A percentile compares a stretch with the other conserved stretches of the same genome.
Conservation (phyloP, 768 basidiomycete genomes). For the Suillus americanus region DNA sequence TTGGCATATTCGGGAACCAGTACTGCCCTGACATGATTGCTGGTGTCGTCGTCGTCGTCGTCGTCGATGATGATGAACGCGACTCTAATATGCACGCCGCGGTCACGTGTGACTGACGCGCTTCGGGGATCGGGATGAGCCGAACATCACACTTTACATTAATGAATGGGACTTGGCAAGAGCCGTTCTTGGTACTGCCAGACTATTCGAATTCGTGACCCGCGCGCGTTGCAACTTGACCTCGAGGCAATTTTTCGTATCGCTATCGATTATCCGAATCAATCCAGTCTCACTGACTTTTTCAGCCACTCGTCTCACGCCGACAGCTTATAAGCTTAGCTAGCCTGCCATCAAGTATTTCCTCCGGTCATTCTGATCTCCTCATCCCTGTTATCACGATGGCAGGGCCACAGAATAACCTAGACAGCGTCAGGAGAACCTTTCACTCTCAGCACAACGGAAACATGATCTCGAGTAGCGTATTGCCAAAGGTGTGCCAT, state of each 20-base stretch:
- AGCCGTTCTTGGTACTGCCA: not conserved
- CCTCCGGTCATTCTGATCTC: not conserved
- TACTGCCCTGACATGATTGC: slow-evolving; percentile 36
- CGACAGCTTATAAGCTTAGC: not conserved
- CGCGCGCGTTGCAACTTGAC: slow-evolving; percentile 1
- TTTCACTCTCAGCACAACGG: not conserved
- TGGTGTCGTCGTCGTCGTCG: not conserved
- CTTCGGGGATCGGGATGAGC: slow-evolving; percentile 3
- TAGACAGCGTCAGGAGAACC: not conserved
- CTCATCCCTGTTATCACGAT: not conserved
- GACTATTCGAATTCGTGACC: slow-evolving; percentile 1
- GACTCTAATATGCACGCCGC: slow-evolving; percentile 13
- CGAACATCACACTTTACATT: slow-evolving; percentile 1
- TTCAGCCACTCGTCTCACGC: slow-evolving; percentile 11
- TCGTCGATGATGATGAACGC: not conserved
- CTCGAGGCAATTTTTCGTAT: not conserved
- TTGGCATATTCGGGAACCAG: slow-evolving; percentile 67
- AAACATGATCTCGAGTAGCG: slow-evolving; percentile 2
- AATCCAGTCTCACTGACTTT: slow-evolving; percentile 1
- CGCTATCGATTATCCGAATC: slow-evolving; percentile 3
- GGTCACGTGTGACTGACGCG: slow-evolving; percentile 26
- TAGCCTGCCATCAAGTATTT: not conserved
- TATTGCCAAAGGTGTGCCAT: slow-evolving; percentile 1
- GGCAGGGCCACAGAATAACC: not conserved
- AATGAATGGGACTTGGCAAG: slow-evolving; percentile 4